Percentiles rank a stretch among this genome's conserved stretches.
Conservation (phyloP, 345 rosid species). For the Limnanthes douglasii region DNA sequence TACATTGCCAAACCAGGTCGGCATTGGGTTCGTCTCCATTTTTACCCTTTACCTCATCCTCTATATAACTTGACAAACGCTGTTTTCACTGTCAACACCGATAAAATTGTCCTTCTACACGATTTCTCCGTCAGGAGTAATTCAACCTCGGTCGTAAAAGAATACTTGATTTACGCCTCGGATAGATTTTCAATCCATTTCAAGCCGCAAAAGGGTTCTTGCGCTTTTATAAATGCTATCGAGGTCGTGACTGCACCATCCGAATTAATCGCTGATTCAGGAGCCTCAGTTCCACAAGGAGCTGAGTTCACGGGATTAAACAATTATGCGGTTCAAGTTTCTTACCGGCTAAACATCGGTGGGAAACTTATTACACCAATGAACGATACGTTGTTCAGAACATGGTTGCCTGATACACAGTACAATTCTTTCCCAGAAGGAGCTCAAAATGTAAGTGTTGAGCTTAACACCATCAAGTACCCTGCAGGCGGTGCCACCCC, state of each 20-base stretch:
- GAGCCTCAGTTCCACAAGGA: slow-evolving; percentile 29
- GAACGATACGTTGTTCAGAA: slow-evolving; percentile 47
- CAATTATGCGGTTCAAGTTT: slow-evolving; percentile 31
- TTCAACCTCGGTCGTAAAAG: slow-evolving; percentile 33
- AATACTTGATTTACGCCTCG: slow-evolving; percentile 36
- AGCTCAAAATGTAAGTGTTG: slow-evolving; percentile 15
- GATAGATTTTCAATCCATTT: slow-evolving; percentile 38
- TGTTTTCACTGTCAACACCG: slow-evolving; percentile 40
- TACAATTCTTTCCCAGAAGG: slow-evolving; percentile 50
- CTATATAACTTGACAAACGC: slow-evolving; percentile 26
- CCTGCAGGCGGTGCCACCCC: slow-evolving; percentile 28
- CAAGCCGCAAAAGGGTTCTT: slow-evolving; percentile 32
- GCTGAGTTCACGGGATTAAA: slow-evolving; percentile 31
- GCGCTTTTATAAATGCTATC: slow-evolving; percentile 55
- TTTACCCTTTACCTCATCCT: slow-evolving; percentile 52
- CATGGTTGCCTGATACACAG: slow-evolving; percentile 43
- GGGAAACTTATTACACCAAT: slow-evolving; percentile 34
- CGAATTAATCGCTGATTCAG: slow-evolving; percentile 37
- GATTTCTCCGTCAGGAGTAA: slow-evolving; percentile 30
- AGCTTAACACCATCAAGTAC: slow-evolving; percentile 24
- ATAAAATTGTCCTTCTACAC: slow-evolving; percentile 44
- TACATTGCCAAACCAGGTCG: slow-evolving; percentile 31
- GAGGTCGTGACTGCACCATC: slow-evolving; percentile 59
- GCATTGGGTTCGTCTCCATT: slow-evolving; percentile 80
- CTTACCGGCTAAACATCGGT: slow-evolving; percentile 56